Evolutionary conservation across 164 flowering plant genomes (phyloP), one percentile per base, ranked within the genome.

Genomic region (Buxus sempervirens): DNA sequence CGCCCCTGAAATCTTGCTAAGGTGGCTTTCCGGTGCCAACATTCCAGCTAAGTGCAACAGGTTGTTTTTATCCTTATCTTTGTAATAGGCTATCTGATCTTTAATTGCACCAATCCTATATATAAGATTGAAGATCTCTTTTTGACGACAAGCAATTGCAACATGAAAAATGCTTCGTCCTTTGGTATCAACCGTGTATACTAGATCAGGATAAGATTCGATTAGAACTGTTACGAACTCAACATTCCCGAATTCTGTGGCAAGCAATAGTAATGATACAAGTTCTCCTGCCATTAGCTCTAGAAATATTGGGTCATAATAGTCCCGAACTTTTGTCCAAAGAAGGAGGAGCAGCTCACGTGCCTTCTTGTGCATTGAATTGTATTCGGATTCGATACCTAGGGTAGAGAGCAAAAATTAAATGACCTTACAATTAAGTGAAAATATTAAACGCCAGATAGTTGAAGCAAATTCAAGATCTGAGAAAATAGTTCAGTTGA

Each of bases 11-110:
- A 70, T 67, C n/a, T 36, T 24, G 21, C 71, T 23, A 5, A 82
- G 69, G 7, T 73, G 81, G 56, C 67, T 58, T 1, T 64, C 24
- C 7, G 79, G 79, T 2, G 81, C 70, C 22, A 70, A 36, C 20
- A 51, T 75, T 18, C 70, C 82, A 45, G 78, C 82, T 56, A 74
- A 67, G 64, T 81, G 84, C 63, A 81, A 41, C 63, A 79, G 77
- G 72, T 77, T 82, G 60, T 77, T 67, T n/a, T 53, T 56, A 9
- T 63, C 53, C 0, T 13, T 23, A 49, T 70, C 74, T 41, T 61
- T 63, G 42, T 67, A 60, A 4, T 70, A n/a, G 4, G 79, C 45
- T n/a, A 73, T 70, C 18, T 73, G 8, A 56, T 79, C 79, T 28
- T 73, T 79, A 32, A 56, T 54, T 1, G 77, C 73, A 8, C 76